Percentiles rank a stretch among this genome's conserved stretches.
phyloP scores from a whole-genome alignment of 2,329 filamentous ascomycete species.

The Ophiostoma ulmi region DNA sequence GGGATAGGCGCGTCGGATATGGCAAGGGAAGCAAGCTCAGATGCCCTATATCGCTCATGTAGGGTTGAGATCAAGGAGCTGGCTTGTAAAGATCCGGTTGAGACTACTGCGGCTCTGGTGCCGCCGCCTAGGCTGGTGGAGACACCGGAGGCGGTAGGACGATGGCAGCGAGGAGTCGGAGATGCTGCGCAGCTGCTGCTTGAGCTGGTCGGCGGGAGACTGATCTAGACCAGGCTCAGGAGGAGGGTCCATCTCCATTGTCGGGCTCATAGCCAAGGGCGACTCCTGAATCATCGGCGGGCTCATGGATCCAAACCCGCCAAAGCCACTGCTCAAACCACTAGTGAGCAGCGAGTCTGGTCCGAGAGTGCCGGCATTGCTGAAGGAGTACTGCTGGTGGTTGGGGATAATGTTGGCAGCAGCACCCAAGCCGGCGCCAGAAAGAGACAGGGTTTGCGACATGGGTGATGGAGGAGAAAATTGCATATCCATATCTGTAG shows the following conservation, averaged over 20 bases:
- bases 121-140: slow-evolving; percentile 29
- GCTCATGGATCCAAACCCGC: slow-evolving; percentile 26
- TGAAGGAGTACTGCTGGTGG: slow-evolving; percentile 25
- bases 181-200: slow-evolving; percentile 31
- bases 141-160: slow-evolving; percentile 29
- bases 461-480: slow-evolving; percentile 30
- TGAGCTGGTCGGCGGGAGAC: slow-evolving; percentile 30
- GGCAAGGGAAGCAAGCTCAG: neutral
- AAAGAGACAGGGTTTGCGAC: slow-evolving; percentile 21
- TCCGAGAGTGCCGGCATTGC: slow-evolving; percentile 15
- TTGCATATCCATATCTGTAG: slow-evolving; percentile 27
- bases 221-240: slow-evolving; percentile 25
- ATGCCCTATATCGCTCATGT: slow-evolving; percentile 18
- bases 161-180: slow-evolving; percentile 31
- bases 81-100: slow-evolving; percentile 30
- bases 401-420: slow-evolving; percentile 26
- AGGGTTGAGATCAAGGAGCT: slow-evolving; percentile 30
- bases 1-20: neutral
- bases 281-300: slow-evolving; percentile 27
- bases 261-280: slow-evolving; percentile 18
- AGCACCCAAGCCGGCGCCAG: slow-evolving; percentile 21
- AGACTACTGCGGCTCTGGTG: slow-evolving; percentile 31
- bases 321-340: slow-evolving; percentile 12
- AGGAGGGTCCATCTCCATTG: slow-evolving; percentile 15
- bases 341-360: slow-evolving; percentile 18